phyloP scores from a whole-genome alignment of 2,329 filamentous ascomycete genomes.

The Pseudocercospora musae region DNA sequence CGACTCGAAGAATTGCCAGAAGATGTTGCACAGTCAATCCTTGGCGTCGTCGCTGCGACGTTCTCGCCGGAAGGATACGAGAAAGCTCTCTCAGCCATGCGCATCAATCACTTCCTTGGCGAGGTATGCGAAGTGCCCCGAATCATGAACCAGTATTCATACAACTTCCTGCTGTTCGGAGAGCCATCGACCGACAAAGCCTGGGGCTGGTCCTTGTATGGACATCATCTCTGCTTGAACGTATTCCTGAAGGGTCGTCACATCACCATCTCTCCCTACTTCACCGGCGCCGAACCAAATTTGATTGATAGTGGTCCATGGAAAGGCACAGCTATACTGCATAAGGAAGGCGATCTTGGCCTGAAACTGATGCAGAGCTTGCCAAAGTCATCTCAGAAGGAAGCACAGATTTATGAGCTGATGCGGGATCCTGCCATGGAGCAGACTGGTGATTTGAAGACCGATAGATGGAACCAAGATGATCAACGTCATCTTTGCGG shows the following conservation, averaged over 20 bases:
- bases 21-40: slow-evolving; percentile 47
- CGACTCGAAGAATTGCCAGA: slow-evolving; percentile 62
- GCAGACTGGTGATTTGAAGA: slow-evolving; percentile 42
- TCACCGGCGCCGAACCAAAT: slow-evolving; percentile 78
- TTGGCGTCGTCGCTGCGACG: slow-evolving; percentile 55
- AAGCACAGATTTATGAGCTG: slow-evolving; percentile 56
- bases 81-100: slow-evolving; percentile 68
- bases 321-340: slow-evolving; percentile 63
- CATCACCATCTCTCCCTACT: slow-evolving; percentile 69
- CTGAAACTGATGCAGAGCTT: slow-evolving; percentile 68
- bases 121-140: slow-evolving; percentile 59
- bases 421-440: slow-evolving; percentile 66
- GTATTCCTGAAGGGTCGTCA: slow-evolving; percentile 64
- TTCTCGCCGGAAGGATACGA: slow-evolving; percentile 68
- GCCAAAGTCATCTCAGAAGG: slow-evolving; percentile 42
- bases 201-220: slow-evolving; percentile 74
- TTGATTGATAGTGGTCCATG: slow-evolving; percentile 64
- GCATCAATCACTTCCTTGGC: slow-evolving; percentile 71
- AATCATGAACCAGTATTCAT: slow-evolving; percentile 71
- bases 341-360: slow-evolving; percentile 62
- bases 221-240: slow-evolving; percentile 73
- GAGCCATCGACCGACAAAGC: slow-evolving; percentile 54
- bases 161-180: slow-evolving; percentile 68
- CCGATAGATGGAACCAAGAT: slow-evolving; percentile 72
- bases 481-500: slow-evolving; percentile 77